Evolutionary conservation across 2,329 filamentous ascomycete genomes (phyloP).

Genomic region (Epichloe sibirici): DNA sequence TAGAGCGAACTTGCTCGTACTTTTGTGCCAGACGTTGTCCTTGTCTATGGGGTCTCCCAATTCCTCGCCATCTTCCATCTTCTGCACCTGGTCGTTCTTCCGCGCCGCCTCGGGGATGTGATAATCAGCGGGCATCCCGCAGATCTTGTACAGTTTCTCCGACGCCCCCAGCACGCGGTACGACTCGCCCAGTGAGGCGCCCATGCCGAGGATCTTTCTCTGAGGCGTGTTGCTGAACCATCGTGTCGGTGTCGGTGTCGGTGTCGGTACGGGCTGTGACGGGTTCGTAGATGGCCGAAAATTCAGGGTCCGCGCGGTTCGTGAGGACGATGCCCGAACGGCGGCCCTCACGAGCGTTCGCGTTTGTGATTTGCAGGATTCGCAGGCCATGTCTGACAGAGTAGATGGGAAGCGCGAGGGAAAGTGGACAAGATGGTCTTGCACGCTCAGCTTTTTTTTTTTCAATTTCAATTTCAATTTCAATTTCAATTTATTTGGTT

Average conservation of each 20-base stretch:
- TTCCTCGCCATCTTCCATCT: slow-evolving; percentile 69
- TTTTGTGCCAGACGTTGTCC: slow-evolving; percentile 55
- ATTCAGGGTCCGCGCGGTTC: slow-evolving; percentile 12
- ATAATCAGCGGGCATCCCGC: slow-evolving; percentile 63
- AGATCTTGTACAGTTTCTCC: slow-evolving; percentile 65
- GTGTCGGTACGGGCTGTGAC: background rate
- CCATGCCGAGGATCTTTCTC: slow-evolving; percentile 22
- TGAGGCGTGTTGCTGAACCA: slow-evolving; percentile 24
- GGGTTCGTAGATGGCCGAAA: background rate
- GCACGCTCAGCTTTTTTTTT: background rate
- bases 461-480: too few relatives aligned
- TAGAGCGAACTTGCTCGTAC: slow-evolving; percentile 32
- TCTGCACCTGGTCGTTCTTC: slow-evolving; percentile 54
- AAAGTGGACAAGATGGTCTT: too few relatives aligned
- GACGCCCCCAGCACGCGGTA: slow-evolving; percentile 75
- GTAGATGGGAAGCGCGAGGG: too few relatives aligned
- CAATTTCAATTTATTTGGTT: background rate
- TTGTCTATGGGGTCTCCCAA: slow-evolving; percentile 40
- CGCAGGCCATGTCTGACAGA: slow-evolving; percentile 29
- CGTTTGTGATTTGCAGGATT: slow-evolving; percentile 34
- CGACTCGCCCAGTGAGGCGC: slow-evolving; percentile 24
- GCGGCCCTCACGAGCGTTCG: slow-evolving; percentile 25
- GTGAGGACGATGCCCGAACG: slow-evolving; percentile 17
- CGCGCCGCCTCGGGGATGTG: slow-evolving; percentile 55
- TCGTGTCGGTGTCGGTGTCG: slow-evolving; percentile 15